Conservation (phyloP, 1,284 basidiomycete species). For the Cutaneotrichosporon spelunceum region DNA sequence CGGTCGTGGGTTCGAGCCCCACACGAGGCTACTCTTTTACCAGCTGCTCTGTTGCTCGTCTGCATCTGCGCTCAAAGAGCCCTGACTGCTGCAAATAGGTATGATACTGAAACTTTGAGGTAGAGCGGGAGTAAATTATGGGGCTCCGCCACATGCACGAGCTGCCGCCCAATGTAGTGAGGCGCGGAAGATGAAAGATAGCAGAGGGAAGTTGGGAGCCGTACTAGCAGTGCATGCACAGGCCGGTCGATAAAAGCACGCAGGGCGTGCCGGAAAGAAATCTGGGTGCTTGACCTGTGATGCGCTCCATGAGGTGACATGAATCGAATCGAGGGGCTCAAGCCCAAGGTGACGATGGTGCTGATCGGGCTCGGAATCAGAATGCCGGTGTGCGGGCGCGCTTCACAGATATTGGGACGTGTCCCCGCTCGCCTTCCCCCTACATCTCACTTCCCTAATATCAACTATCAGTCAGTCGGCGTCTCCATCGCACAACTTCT, state of each 20-base stretch:
- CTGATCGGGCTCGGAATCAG: background rate
- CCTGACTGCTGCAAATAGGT: background rate
- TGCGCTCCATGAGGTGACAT: no score
- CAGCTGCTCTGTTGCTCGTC: background rate
- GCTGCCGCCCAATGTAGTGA: background rate
- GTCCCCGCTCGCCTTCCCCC: background rate
- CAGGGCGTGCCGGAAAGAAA: no score
- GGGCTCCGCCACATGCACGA: background rate
- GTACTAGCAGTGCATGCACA: background rate
- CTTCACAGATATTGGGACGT: background rate
- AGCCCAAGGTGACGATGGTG: background rate
- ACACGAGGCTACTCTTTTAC: constrained; percentile 13
- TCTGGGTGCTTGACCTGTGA: no score
- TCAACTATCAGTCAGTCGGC: background rate
- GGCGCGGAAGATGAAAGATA: background rate
- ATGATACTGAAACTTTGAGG: background rate
- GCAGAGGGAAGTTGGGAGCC: no score
- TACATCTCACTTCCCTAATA: background rate
- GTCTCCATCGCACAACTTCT: background rate
- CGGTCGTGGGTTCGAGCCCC: constrained; percentile 18
- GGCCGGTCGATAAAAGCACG: no score
- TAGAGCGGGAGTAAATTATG: background rate
- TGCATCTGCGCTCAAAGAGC: background rate
- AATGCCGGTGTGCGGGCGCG: background rate
- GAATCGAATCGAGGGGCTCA: no score